phyloP scores from a whole-genome alignment of 163 green algal genomes.

The Chlorella variabilis region DNA sequence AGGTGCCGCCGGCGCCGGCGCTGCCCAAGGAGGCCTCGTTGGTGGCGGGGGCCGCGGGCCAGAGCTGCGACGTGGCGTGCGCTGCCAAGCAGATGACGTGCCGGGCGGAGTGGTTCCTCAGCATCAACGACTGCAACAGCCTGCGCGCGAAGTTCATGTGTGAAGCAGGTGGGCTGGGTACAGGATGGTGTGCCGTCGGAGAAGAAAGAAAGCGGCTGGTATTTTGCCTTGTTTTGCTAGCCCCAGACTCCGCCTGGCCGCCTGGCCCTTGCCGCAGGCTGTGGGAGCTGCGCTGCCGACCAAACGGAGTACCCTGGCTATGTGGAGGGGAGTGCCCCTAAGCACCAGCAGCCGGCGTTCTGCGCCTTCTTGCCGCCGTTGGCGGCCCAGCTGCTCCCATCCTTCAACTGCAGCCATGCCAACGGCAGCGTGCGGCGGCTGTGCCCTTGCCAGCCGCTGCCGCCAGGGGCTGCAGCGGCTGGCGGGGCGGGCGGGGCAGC shows the following conservation, averaged over 20 bases:
- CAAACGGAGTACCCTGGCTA: constrained; percentile 56
- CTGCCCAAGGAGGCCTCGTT: constrained; percentile 54
- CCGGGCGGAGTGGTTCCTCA: constrained; percentile 49
- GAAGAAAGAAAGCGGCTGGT: too few species aligned
- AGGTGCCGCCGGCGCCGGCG: constrained; percentile 51
- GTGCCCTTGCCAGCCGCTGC: constrained; percentile 57
- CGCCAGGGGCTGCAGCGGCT: neutral
- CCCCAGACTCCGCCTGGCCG: too few species aligned
- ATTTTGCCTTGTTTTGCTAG: too few species aligned
- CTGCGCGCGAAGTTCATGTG: constrained; percentile 71
- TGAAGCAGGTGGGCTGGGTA: constrained; percentile 69
- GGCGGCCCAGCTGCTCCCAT: neutral
- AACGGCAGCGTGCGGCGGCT: constrained; percentile 52
- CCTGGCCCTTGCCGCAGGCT: constrained; percentile 2
- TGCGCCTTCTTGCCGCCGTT: constrained; percentile 53
- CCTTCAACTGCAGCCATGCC: constrained; percentile 41
- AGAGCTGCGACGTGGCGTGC: constrained; percentile 69
- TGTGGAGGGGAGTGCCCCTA: constrained; percentile 64
- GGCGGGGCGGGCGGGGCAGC: neutral
- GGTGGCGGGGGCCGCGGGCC: constrained; percentile 43
- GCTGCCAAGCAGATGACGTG: constrained; percentile 49
- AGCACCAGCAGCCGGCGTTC: constrained; percentile 67
- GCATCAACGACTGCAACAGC: constrained; percentile 79
- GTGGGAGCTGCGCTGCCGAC: constrained; percentile 3
- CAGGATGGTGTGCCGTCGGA: too few species aligned